phyloP scores from a whole-genome alignment of 2,329 filamentous ascomycete species.

The Chlorencoelia australis region DNA sequence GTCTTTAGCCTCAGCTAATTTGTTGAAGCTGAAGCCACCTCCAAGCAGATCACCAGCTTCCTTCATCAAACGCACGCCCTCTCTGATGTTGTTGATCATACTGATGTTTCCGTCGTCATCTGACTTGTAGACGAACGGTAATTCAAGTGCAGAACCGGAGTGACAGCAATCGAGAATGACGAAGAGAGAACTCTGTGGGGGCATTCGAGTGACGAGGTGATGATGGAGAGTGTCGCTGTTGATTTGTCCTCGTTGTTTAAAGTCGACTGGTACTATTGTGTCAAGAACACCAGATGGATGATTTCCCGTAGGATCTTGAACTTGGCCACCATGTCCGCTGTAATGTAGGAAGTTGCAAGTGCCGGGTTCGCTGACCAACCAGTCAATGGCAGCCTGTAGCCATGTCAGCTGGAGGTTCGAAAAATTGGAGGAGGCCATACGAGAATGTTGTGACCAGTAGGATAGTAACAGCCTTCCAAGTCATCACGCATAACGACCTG shows the following conservation, averaged over 20 bases:
- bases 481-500: slow-evolving; percentile 31
- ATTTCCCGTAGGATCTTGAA: slow-evolving; percentile 34
- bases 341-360: slow-evolving; percentile 47
- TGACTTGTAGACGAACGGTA: slow-evolving; percentile 47
- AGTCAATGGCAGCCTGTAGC: slow-evolving; percentile 41
- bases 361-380: slow-evolving; percentile 44
- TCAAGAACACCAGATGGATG: slow-evolving; percentile 35
- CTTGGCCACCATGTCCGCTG: slow-evolving; percentile 47
- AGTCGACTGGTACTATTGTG: slow-evolving; percentile 45
- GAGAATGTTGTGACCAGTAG: slow-evolving; percentile 29
- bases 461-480: slow-evolving; percentile 26
- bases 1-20: slow-evolving; percentile 39
- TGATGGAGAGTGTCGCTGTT: slow-evolving; percentile 41
- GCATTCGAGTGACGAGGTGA: slow-evolving; percentile 40
- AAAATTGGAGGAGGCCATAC: slow-evolving; percentile 7
- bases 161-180: slow-evolving; percentile 54
- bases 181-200: slow-evolving; percentile 40
- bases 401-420: background rate
- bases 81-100: slow-evolving; percentile 43
- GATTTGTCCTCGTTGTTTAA: slow-evolving; percentile 41
- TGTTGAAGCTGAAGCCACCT: slow-evolving; percentile 36
- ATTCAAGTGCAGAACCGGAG: slow-evolving; percentile 46
- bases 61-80: slow-evolving; percentile 38
- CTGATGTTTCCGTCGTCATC: slow-evolving; percentile 46
- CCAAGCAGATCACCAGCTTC: slow-evolving; percentile 40